Conservation (phyloP, 495 filamentous ascomycete genomes). For the Bryoglossum gracile region DNA sequence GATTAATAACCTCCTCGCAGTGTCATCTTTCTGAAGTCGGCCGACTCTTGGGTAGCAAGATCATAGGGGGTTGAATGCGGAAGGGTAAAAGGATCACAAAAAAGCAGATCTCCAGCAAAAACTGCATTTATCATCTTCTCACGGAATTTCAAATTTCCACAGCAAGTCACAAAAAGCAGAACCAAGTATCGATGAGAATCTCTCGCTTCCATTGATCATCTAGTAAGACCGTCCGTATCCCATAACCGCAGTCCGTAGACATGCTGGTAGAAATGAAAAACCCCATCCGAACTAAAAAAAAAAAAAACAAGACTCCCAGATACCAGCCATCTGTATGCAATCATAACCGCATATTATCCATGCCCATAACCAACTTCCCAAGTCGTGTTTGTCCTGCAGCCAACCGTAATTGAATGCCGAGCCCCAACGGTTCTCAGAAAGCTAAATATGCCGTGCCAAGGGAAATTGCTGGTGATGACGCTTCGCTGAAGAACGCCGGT, state of each 20-base stretch:
- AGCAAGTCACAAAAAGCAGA: too few relatives aligned
- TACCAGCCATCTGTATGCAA: neutral
- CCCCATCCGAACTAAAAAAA: neutral
- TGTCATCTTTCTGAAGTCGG: too few relatives aligned
- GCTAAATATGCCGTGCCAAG: slow-evolving; percentile 17
- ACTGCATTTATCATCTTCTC: too few relatives aligned
- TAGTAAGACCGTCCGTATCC: slow-evolving; percentile 44
- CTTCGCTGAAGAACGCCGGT: slow-evolving; percentile 13
- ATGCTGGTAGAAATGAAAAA: slow-evolving; percentile 8
- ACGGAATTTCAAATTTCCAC: too few relatives aligned
- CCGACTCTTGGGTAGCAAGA: too few relatives aligned
- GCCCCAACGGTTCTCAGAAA: neutral
- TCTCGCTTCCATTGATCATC: slow-evolving; percentile 29
- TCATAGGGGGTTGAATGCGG: too few relatives aligned
- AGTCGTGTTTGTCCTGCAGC: neutral
- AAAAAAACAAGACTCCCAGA: neutral
- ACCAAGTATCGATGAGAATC: too few relatives aligned
- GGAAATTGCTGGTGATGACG: neutral
- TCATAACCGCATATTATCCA: neutral
- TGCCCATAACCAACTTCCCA: slow-evolving; percentile 1
- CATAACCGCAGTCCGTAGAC: slow-evolving; percentile 42
- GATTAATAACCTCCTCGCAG: too few relatives aligned
- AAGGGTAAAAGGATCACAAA: too few relatives aligned
- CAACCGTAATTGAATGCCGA: slow-evolving; percentile 2
- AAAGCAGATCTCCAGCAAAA: too few relatives aligned